These are phyloP conservation scores for Kockiozyma suomiensis DNA, from an alignment of 805 yeast genomes.

Conservation along the genomic window DNA sequence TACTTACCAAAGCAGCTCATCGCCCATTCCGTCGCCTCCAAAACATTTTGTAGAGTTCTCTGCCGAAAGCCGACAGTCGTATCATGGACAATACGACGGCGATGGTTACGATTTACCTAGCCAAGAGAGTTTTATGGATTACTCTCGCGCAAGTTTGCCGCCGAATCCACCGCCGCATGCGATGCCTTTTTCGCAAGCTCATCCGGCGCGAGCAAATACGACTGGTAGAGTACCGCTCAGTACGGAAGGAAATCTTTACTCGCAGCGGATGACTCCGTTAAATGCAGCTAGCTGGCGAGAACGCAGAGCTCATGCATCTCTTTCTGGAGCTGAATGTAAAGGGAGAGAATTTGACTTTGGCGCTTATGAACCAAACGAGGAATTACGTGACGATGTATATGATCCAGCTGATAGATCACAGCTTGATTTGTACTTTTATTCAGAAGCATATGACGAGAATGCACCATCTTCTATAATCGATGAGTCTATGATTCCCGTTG, in stretches of 20 bases:
- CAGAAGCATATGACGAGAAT: background rate
- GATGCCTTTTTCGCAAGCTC: background rate
- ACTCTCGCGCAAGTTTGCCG: background rate
- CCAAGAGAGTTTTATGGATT: background rate
- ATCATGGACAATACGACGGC: background rate
- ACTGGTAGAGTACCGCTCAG: slow-evolving; percentile 14
- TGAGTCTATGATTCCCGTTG: background rate
- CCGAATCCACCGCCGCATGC: slow-evolving; percentile 7
- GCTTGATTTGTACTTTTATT: background rate
- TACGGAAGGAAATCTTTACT: slow-evolving; percentile 3
- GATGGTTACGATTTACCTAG: background rate
- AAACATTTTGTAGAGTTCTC: background rate
- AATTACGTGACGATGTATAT: background rate
- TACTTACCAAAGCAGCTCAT: background rate
- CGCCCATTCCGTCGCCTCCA: background rate
- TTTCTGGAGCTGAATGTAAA: background rate
- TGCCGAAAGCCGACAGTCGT: background rate
- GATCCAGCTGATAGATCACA: slow-evolving; percentile 4
- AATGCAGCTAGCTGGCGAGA: background rate
- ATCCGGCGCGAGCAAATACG: slow-evolving; percentile 19
- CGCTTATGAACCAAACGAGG: background rate
- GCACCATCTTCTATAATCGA: background rate
- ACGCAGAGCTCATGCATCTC: background rate
- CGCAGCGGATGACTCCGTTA: background rate
- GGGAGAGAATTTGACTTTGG: background rate